A percentile compares a stretch with the other conserved stretches of the same genome.
phyloP scores from a whole-genome alignment of 495 filamentous ascomycete species.

The Margaritispora aquatica region DNA sequence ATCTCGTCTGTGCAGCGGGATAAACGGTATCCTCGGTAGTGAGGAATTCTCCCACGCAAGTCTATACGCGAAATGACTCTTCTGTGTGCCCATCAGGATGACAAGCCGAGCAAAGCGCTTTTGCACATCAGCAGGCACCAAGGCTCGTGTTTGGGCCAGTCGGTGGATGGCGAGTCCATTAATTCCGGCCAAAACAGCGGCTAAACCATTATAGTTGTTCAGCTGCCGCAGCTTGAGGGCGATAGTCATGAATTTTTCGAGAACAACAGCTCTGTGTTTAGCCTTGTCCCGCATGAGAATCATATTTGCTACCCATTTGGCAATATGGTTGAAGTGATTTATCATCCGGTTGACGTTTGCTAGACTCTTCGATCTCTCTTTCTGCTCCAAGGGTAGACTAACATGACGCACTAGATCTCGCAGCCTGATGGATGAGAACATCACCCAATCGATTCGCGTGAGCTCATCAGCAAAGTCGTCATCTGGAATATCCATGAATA shows the following conservation, averaged over 20 bases:
- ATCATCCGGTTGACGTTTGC: constrained; percentile 90
- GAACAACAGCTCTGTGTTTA: constrained; percentile 81
- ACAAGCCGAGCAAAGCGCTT: constrained; percentile 84
- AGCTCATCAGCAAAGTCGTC: constrained; percentile 85
- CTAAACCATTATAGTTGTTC: constrained; percentile 96
- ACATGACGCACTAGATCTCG: constrained; percentile 91
- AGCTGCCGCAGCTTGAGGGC: constrained; percentile 77
- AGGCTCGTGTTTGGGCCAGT: constrained; percentile 70
- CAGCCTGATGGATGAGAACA: constrained; percentile 93
- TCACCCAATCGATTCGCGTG: constrained; percentile 93
- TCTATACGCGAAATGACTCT: constrained; percentile 89
- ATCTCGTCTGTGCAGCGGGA: constrained; percentile 86
- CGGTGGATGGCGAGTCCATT: constrained; percentile 83
- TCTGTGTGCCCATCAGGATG: constrained; percentile 86
- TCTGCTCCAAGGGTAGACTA: constrained; percentile 61
- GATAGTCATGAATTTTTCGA: constrained; percentile 92
- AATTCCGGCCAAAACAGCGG: constrained; percentile 88
- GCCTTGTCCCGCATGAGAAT: constrained; percentile 91
- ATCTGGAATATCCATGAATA: constrained; percentile 72
- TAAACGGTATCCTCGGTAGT: constrained; percentile 82
- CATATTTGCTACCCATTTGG: constrained; percentile 85
- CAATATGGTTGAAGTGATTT: constrained; percentile 91
- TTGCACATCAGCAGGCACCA: constrained; percentile 61
- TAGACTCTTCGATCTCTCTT: constrained; percentile 72
- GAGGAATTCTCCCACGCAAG: constrained; percentile 95